Evolutionary conservation across 2,329 filamentous ascomycete species (phyloP), one percentile per base, ranked within the genome.

Genomic region (Neofusicoccum laricinum): DNA sequence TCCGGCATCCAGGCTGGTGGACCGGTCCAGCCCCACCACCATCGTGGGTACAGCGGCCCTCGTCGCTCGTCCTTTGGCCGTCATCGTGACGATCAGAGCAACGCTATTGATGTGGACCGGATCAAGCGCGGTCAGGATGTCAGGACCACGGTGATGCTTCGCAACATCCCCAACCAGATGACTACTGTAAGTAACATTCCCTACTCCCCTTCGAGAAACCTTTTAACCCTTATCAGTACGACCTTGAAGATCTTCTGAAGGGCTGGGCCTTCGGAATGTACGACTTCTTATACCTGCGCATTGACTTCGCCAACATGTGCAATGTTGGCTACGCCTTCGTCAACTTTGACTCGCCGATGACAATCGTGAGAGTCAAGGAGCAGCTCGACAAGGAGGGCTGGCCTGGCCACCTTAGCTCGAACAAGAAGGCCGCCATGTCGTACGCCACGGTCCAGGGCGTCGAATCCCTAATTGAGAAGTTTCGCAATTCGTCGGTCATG

Each of bases 281-380:
- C 75, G 93, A 98, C 73, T 98, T 98, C 76, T 88, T 96, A 82
- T 99, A 99, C 75, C 80, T 98, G 61, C 89, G 95, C 43, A 98
- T 98, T 70, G 86, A 87, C 67, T 82, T 76, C 67, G 68, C 75
- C 62, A 77, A 77, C 41, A 74, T 65, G 61, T 73, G 67, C 67
- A 96, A 93, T 74, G 94, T 98, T 65, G 95, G 95, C 50, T 98
- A 98, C 77, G 94, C 93, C 0, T 99, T 98, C 78, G 92, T 99
- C 79, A 97, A 99, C 77, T 97, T 98, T 70, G 86, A 88, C 48
- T 88, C 93, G 75, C 87, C 91, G 0, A 80, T 89, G 66, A 87
- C 91, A 75, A 92, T 95, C 66, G 86, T 92, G 62, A 82, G 88
- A 12, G 71, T 75, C 66, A 46, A 68, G 45, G 61, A 63, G 50